Conservation (phyloP, 768 basidiomycete species). For the Trametes sanguinea region DNA sequence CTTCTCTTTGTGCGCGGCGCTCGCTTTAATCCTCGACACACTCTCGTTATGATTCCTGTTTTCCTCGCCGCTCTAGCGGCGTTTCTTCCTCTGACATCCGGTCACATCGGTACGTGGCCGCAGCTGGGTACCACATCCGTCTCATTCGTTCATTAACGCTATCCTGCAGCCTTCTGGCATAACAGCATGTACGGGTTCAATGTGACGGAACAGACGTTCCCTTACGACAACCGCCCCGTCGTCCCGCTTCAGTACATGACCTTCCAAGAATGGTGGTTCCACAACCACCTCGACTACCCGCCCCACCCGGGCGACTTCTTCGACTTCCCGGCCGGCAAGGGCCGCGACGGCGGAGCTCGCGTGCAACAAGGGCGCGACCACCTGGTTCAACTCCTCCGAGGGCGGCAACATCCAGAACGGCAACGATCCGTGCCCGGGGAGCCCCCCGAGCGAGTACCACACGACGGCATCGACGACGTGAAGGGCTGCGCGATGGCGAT, state of each 20-base stretch:
- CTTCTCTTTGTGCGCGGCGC: not conserved
- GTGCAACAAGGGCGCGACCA: slow-evolving; percentile 62
- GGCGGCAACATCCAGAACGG: slow-evolving; percentile 56
- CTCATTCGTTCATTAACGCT: too few relatives aligned
- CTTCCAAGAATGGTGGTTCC: slow-evolving; percentile 60
- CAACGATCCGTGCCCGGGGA: slow-evolving; percentile 55
- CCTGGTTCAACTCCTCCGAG: slow-evolving; percentile 53
- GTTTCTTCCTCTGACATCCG: slow-evolving; percentile 17
- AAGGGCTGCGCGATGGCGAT: slow-evolving; percentile 72
- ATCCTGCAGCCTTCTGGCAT: slow-evolving; percentile 46
- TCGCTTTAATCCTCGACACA: slow-evolving; percentile 5
- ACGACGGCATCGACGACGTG: slow-evolving; percentile 54
- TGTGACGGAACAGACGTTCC: slow-evolving; percentile 54
- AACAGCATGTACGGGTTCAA: slow-evolving; percentile 71
- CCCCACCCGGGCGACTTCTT: slow-evolving; percentile 60
- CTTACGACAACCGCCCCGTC: slow-evolving; percentile 68
- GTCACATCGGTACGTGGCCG: slow-evolving; percentile 19
- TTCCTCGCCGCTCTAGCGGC: slow-evolving; percentile 18
- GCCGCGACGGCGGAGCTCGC: slow-evolving; percentile 54
- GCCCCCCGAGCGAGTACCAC: slow-evolving; percentile 48
- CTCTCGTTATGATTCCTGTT: slow-evolving; percentile 15
- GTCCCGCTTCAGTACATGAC: slow-evolving; percentile 39
- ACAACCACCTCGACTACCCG: slow-evolving; percentile 57
- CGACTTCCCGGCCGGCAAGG: slow-evolving; percentile 58
- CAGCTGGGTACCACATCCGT: too few relatives aligned